A percentile compares a stretch with the other conserved stretches of the same genome.
Conservation (phyloP, 768 basidiomycete genomes). For the Collybia nuda region DNA sequence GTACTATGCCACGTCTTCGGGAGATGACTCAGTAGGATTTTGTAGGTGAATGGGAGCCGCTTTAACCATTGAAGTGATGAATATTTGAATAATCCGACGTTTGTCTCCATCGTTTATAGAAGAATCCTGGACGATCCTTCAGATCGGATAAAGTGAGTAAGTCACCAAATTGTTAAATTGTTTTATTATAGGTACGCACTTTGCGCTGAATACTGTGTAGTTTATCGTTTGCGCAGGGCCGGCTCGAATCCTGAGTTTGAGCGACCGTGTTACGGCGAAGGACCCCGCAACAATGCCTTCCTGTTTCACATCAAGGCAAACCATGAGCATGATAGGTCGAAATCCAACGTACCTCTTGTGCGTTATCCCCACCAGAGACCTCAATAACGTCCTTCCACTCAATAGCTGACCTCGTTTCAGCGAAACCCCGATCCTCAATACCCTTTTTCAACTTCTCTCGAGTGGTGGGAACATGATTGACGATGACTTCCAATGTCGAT, state of each 20-base stretch:
- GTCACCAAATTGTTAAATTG: constrained; percentile 17
- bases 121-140: constrained; percentile 23
- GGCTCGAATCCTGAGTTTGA: constrained; percentile 40
- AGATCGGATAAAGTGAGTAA: not conserved
- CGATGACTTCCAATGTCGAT: constrained; percentile 26
- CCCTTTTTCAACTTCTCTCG: constrained; percentile 26
- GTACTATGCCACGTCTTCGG: not conserved
- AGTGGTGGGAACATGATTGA: constrained; percentile 25
- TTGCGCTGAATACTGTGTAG: constrained; percentile 37
- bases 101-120: constrained; percentile 12
- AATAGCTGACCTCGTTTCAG: constrained; percentile 18
- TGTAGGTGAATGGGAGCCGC: constrained; percentile 31
- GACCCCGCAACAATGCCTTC: constrained; percentile 36
- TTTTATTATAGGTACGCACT: constrained; percentile 20
- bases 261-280: constrained; percentile 34
- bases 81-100: constrained; percentile 31
- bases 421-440: constrained; percentile 15
- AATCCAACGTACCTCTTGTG: constrained; percentile 5
- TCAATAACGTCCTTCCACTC: constrained; percentile 36
- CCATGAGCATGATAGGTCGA: not conserved
- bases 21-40: too few species aligned
- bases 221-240: constrained; percentile 31
- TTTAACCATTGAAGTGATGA: constrained; percentile 28
- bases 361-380: constrained; percentile 17
- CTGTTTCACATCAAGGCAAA: constrained; percentile 15